A percentile compares a stretch with the other conserved stretches of the same genome.
Evolutionary conservation across 805 yeast species (phyloP).

Genomic region (Lipomyces yamanashiensis): DNA sequence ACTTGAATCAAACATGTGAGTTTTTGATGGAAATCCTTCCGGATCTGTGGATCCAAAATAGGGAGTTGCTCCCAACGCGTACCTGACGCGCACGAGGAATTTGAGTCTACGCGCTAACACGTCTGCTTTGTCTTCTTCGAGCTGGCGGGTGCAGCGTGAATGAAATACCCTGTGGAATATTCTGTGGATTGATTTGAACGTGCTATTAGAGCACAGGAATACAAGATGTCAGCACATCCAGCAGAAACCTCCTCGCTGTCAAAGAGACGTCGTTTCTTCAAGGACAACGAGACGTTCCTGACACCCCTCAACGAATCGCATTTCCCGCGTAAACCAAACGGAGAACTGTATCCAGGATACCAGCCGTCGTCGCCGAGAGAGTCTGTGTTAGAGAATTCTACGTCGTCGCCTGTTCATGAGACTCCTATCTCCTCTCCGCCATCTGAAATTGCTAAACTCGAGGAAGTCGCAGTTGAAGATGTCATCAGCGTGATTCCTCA

Average conservation of each 20-base stretch:
- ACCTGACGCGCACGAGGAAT: not conserved
- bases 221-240: no score
- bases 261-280: slow-evolving; percentile 24
- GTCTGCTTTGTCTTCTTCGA: no score
- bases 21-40: no score
- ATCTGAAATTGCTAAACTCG: not conserved
- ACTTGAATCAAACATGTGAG: no score
- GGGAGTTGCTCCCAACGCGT: not conserved
- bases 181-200: not conserved
- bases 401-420: not conserved
- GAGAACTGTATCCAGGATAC: not conserved
- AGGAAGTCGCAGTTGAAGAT: not conserved
- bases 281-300: slow-evolving; percentile 15
- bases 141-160: not conserved
- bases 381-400: not conserved
- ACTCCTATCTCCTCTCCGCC: slow-evolving; percentile 35
- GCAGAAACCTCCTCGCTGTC: slow-evolving; percentile 1
- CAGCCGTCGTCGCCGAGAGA: slow-evolving; percentile 3
- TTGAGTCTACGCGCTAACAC: not conserved
- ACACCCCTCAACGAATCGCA: slow-evolving; percentile 3
- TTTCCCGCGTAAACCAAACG: not conserved
- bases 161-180: not conserved
- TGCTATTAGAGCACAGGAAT: not conserved
- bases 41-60: slow-evolving; percentile 1
- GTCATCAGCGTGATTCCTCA: not conserved